A percentile compares a stretch with the other conserved stretches of the same genome.
Conservation (phyloP, 176 grass and related monocot species). For the bread wheat (Triticum aestivum) region IWGSC_CS_RefSeq_v2.1 NC_057814.1:266948413-266948912, state of each 20-base stretch:
- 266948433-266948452: slow-evolving; percentile 15
- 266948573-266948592: background rate
- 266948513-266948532: background rate
- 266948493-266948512: background rate
- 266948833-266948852: slow-evolving; percentile 16
- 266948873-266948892: background rate
- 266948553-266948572: background rate
- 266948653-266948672: slow-evolving; percentile 80
- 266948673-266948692: slow-evolving; percentile 69
- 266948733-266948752: slow-evolving; percentile 71
- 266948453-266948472: background rate
- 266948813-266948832: slow-evolving; percentile 72
- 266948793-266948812: slow-evolving; percentile 79
- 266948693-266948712: slow-evolving; percentile 77
- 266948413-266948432: slow-evolving; percentile 7
- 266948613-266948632: slow-evolving; percentile 40
- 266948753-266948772: slow-evolving; percentile 71
- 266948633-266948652: slow-evolving; percentile 62
- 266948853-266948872: background rate
- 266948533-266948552: slow-evolving; percentile 23
- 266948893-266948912: background rate
- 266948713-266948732: slow-evolving; percentile 83
- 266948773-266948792: slow-evolving; percentile 85
- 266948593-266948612: slow-evolving; percentile 8
- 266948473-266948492: background rate